These are phyloP conservation scores for Blastomyces parvus DNA, from an alignment of 2,329 filamentous ascomycete genomes.

Conservation along the genomic window DNA sequence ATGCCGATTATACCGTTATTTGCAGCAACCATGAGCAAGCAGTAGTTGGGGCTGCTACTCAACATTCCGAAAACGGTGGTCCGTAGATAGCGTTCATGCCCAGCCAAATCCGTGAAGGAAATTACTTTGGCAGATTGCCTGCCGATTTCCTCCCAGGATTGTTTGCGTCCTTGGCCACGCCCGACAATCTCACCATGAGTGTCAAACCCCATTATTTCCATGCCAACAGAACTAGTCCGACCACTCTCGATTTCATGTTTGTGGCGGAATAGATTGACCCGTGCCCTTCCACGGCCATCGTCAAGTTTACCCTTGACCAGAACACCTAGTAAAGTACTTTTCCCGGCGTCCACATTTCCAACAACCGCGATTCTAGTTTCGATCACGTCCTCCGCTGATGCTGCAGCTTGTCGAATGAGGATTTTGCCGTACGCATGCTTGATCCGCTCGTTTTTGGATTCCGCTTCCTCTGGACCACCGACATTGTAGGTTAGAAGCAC, in stretches of 20 bases:
- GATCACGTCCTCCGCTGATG: slow-evolving; percentile 73
- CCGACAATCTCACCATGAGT: slow-evolving; percentile 72
- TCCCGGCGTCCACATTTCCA: slow-evolving; percentile 94
- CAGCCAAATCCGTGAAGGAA: slow-evolving; percentile 88
- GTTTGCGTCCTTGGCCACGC: slow-evolving; percentile 71
- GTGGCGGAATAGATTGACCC: slow-evolving; percentile 92
- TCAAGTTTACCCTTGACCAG: slow-evolving; percentile 92
- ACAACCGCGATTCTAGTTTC: slow-evolving; percentile 96
- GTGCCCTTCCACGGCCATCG: slow-evolving; percentile 84
- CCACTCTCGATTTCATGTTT: slow-evolving; percentile 97
- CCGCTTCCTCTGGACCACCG: slow-evolving; percentile 63
- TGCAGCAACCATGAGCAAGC: slow-evolving; percentile 93
- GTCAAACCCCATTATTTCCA: slow-evolving; percentile 99
- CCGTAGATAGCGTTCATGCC: slow-evolving; percentile 87
- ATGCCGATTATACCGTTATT: slow-evolving; percentile 97
- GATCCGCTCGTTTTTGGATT: slow-evolving; percentile 55
- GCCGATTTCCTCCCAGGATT: slow-evolving; percentile 97
- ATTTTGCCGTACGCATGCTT: slow-evolving; percentile 76
- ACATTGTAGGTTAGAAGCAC: slow-evolving; percentile 86
- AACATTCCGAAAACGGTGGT: slow-evolving; percentile 94
- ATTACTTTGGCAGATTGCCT: slow-evolving; percentile 92
- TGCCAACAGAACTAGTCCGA: slow-evolving; percentile 88
- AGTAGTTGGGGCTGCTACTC: slow-evolving; percentile 94
- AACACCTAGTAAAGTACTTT: slow-evolving; percentile 91
- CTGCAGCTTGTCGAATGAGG: slow-evolving; percentile 65